These are phyloP conservation scores for Mycena floridula DNA, from an alignment of 768 basidiomycete species.

Conservation along the genomic window DNA sequence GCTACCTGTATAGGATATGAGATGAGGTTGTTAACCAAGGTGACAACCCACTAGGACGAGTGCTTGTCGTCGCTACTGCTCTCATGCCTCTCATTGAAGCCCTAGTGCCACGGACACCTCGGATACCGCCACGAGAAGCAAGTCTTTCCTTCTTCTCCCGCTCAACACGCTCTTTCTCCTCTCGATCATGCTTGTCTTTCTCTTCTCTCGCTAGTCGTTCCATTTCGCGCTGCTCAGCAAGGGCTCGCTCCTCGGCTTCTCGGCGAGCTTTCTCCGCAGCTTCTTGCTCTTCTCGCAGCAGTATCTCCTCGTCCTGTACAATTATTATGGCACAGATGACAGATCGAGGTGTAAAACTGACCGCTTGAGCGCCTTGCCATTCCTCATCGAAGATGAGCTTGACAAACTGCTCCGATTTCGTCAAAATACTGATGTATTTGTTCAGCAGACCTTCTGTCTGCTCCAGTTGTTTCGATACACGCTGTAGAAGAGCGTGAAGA, in stretches of 20 bases:
- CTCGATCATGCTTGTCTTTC: conserved; percentile 34
- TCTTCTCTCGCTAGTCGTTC: conserved; percentile 49
- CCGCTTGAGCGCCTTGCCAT: conserved; percentile 71
- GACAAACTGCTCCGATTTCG: conserved; percentile 62
- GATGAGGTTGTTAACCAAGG: not conserved
- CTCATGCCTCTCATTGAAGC: conserved; percentile 52
- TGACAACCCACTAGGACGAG: conserved; percentile 2
- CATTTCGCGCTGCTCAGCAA: conserved; percentile 29
- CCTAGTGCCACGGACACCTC: conserved; percentile 69
- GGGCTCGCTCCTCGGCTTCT: conserved; percentile 41
- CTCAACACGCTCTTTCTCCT: conserved; percentile 35
- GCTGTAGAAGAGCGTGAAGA: conserved; percentile 28
- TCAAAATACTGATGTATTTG: conserved; percentile 66
- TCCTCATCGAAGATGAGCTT: conserved; percentile 70
- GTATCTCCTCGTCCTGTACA: conserved; percentile 52
- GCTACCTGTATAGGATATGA: not conserved
- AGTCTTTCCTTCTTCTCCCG: conserved; percentile 39
- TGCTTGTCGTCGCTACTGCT: conserved; percentile 12
- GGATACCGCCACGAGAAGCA: conserved; percentile 45
- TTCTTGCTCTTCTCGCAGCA: conserved; percentile 45
- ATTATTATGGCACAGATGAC: not conserved
- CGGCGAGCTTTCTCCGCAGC: conserved; percentile 32
- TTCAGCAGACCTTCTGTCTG: conserved; percentile 71
- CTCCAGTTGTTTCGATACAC: conserved; percentile 57
- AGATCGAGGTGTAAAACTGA: conserved; percentile 26